Evolutionary conservation across 169 alveolate genomes (phyloP), one percentile per base, ranked within the genome.

Genomic region (Babesia divergens): DNA sequence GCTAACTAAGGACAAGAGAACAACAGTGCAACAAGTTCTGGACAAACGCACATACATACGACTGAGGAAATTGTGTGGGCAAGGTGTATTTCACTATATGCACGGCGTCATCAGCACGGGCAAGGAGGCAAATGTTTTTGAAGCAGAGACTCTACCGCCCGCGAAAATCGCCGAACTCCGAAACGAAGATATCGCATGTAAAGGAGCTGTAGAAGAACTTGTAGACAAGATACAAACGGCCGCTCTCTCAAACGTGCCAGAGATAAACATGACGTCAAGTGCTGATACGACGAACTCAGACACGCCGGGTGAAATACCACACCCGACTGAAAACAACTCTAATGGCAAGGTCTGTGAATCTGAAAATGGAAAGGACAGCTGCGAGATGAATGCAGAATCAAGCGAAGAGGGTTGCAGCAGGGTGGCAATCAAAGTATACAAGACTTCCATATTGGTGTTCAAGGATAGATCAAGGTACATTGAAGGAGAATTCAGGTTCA

Each of bases 391-490:
- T 6, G 13, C 5, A 6, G 40, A 40, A 37, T 5, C 35, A 8
- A 13, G 11, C 6, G 4, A 3, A 20, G 35, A 4, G 37, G 20
- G 28, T 8, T 8, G 18, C 60, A 82, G 56, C 43, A 96, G 95
- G 60, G 92, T 92, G 65, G 99, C 99, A 2, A 88, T 97, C 26
- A 98, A 98, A 86, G 98, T 98, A 5, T 98, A 94, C 79, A 96
- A 98, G 81, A 98, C 99, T 0, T 96, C 99, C 35, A 96, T 97
- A 38, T 89, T 98, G 59, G 92, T 95, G 6, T 98, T 98, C 88
- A 98, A 96, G 84, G 99, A 98, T 79, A 93, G 99, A 62, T 97
- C 99, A 38, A 91, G 96, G 83, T 98, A 98, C 81, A 98, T 98
- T 16, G 96, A 94, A 54, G 99, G 99, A 29, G 99, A 98, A 81